A percentile compares a stretch with the other conserved stretches of the same genome.
Conservation (phyloP, 192 early-diverging fungal species). For the Podila epigama region DNA sequence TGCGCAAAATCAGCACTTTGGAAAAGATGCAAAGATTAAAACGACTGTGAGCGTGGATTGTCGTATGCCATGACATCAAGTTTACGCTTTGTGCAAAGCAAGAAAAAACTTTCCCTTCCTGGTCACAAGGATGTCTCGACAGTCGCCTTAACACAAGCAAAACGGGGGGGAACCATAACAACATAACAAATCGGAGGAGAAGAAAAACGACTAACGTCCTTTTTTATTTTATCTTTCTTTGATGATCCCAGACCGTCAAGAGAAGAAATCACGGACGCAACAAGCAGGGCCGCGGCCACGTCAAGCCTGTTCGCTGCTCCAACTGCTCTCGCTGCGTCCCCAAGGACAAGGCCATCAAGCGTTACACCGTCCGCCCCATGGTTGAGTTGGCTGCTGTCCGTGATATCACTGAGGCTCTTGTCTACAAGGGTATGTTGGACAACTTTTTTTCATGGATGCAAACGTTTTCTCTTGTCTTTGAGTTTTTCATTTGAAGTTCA, state of each 20-base stretch:
- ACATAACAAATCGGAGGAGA: no score
- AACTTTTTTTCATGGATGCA: constrained; percentile 58
- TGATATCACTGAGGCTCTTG: constrained; percentile 96
- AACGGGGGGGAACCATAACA: no score
- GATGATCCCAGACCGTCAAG: constrained; percentile 84
- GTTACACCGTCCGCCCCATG: constrained; percentile 99
- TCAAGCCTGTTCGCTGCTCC: constrained; percentile 96
- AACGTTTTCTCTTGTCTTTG: constrained; percentile 18
- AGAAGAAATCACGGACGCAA: constrained; percentile 99
- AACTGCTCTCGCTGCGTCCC: constrained; percentile 98
- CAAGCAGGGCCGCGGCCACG: constrained; percentile 99
- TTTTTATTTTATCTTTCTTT: no score
- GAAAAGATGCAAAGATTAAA: no score
- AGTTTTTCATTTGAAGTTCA: no score
- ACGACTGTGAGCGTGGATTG: not conserved
- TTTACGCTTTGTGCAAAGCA: not conserved
- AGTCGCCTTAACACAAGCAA: no score
- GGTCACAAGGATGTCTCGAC: no score
- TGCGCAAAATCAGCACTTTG: no score
- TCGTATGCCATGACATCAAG: not conserved
- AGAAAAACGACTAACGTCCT: no score
- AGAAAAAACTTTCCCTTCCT: no score
- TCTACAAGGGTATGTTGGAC: constrained; percentile 87
- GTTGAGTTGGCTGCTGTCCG: constrained; percentile 96
- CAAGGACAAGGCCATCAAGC: constrained; percentile 97